Base-by-base conservation (phyloP, 2,329 filamentous ascomycete genomes). In the Gaeumannomyces sp. region DNA sequence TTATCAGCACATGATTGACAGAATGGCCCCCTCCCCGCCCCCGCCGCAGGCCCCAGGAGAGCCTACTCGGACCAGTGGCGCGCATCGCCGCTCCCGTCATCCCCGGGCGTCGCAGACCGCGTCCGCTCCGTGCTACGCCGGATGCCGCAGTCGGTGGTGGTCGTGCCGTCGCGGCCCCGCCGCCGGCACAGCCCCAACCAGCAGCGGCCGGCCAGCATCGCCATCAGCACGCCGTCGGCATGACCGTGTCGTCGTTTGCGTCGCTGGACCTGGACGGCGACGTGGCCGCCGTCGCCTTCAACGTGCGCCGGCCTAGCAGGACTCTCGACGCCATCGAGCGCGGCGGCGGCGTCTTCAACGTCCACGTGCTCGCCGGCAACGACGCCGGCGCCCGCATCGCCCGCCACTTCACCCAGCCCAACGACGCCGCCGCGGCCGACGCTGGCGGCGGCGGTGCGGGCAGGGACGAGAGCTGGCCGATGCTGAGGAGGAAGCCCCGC, bases 161-260 rank as follows among this genome's bases (percentile, higher is more conserved):
- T 85, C 16, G 83, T 83, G 70, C 83, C 4, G 58, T 58, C 14
- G 63, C 63, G 10, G 63, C 57, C 19, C 19, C 57, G 57, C 68
- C 2, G 67, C 67, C 28, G 75, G 82, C 28, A 72, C 75, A n/a
- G 72, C 76, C n/a, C 11, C 66, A 73, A 50, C 19, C 67, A 33
- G 16, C 64, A 22, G 25, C 63, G 33, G 22, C 62, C 13, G 31
- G 22, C 16, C 14, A 59, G 38, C 62, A 62, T 25, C 38, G 38
- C n/a, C 33, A 66, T 7, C 59, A 67, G 53, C 64, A 68, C 67
- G 71, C 38, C 28, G 29, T 80, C 38, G 84, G 80, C 61, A 84
- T 87, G 79, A 86, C 85, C 38, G 83, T 86, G 77, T 86, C 85
- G 8, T 86, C 83, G 2, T 81, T 87, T 67, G 84, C 84, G 2